Evolutionary conservation across 768 basidiomycete genomes (phyloP).

Genomic region (Exsudoporus frostii): DNA sequence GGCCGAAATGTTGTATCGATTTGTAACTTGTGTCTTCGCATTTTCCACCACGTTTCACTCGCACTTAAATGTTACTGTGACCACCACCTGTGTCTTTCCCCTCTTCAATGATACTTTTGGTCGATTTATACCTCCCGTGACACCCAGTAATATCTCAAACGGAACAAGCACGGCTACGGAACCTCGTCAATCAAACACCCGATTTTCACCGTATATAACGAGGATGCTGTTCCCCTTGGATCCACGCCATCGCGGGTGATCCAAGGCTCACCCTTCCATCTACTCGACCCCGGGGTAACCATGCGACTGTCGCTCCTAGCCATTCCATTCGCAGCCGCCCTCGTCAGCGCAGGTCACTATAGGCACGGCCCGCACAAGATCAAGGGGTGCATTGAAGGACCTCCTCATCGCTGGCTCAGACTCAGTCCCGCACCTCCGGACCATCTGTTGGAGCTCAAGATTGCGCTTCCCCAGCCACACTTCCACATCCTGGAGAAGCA

Average conservation of each 20-base stretch:
- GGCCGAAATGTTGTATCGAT: too few relatives aligned
- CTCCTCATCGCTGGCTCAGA: constrained; percentile 50
- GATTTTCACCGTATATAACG: constrained; percentile 10
- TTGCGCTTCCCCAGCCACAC: constrained; percentile 53
- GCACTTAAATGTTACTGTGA: too few relatives aligned
- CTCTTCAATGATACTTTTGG: too few relatives aligned
- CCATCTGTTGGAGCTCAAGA: constrained; percentile 52
- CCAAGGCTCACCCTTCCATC: not conserved
- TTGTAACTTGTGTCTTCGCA: too few relatives aligned
- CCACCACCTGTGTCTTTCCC: too few relatives aligned
- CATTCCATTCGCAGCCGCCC: constrained; percentile 9
- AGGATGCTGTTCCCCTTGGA: too few relatives aligned
- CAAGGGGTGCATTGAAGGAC: constrained; percentile 45
- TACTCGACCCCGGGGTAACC: not conserved
- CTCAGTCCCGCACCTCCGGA: constrained; percentile 42
- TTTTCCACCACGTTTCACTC: too few relatives aligned
- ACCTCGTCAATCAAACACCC: too few relatives aligned
- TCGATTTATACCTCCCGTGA: too few relatives aligned
- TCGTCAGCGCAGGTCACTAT: constrained; percentile 10
- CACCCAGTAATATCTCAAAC: too few relatives aligned
- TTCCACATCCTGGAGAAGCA: constrained; percentile 49
- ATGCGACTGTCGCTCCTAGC: constrained; percentile 15
- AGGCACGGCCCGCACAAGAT: constrained; percentile 29
- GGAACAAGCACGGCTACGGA: too few relatives aligned
- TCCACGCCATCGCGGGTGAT: not conserved